Conservation (phyloP, 202 grass and related monocot species). For the Setaria italica region DNA sequence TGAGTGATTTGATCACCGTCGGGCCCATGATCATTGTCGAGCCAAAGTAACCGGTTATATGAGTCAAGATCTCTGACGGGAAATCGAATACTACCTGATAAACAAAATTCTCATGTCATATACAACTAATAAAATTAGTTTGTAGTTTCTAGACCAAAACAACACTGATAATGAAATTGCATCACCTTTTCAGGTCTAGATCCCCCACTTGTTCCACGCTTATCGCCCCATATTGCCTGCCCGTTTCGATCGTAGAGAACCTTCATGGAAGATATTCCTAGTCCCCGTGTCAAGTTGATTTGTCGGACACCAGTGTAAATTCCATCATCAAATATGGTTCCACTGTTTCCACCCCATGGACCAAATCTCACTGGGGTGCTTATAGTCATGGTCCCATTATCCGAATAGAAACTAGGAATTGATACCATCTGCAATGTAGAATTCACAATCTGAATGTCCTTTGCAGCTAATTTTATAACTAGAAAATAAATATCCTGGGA, state of each 20-base stretch:
- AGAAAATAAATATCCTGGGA: background rate
- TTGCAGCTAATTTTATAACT: background rate
- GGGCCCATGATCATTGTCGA: slow-evolving; percentile 80
- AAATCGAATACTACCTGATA: slow-evolving; percentile 81
- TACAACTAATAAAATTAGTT: background rate
- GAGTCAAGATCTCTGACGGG: slow-evolving; percentile 77
- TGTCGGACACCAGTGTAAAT: slow-evolving; percentile 83
- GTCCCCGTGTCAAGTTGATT: slow-evolving; percentile 69
- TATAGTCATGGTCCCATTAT: slow-evolving; percentile 57
- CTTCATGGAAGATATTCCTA: slow-evolving; percentile 80
- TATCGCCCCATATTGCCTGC: slow-evolving; percentile 88
- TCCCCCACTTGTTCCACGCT: slow-evolving; percentile 68
- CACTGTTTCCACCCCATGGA: slow-evolving; percentile 93
- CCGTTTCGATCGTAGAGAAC: slow-evolving; percentile 89
- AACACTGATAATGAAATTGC: slow-evolving; percentile 6
- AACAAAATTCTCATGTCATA: slow-evolving; percentile 6
- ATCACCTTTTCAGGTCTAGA: slow-evolving; percentile 73
- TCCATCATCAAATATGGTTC: slow-evolving; percentile 97
- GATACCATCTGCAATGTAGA: slow-evolving; percentile 67
- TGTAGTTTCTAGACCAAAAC: background rate
- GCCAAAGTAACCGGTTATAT: slow-evolving; percentile 86
- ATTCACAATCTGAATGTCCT: background rate
- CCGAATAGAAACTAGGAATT: slow-evolving; percentile 66
- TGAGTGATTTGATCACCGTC: slow-evolving; percentile 75
- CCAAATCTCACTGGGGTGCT: slow-evolving; percentile 74